Evolutionary conservation across 768 basidiomycete species (phyloP), one percentile per base, ranked within the genome.

Genomic region (Kwoniella dejecticola): DNA sequence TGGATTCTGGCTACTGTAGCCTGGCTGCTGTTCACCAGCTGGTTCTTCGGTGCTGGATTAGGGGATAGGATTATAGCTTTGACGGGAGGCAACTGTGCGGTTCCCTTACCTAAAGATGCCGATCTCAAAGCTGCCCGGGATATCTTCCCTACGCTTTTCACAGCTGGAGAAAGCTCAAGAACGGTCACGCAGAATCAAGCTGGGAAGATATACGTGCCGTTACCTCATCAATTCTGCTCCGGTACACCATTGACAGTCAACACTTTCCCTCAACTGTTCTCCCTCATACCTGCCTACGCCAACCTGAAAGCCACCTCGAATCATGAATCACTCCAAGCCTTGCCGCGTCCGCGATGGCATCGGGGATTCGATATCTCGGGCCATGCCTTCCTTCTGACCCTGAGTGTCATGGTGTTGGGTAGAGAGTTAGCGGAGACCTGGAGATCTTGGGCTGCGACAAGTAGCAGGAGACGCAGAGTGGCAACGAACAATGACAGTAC

Each of bases 291-390:
- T 12, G 27, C 47, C 2, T 17, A 33, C 12, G 19, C 45, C 11
- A 13, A 52, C 45, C 30, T 50, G 8, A 44, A 58, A 29, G 27
- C 38, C 4, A 46, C 60, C 7, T 61, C 49, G 12, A 52, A 55
- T 44, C 59, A 57, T 19, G 57, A 40, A 23, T 49, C 61, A 1
- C 52, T 48, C 13, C 59, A 41, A 52, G 56, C 54, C 30, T 42
- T 68, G 1, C 49, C 72, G 5, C 46, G 68, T 12, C 90, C 92
- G 8, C 81, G 88, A 27, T 80, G 95, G 64, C 83, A 85, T 54
- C 84, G 82, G 41, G 95, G 95, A 0, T 92, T 96, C 75, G 95
- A 98, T 70, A 85, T 97, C 13, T 94, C 91, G 0, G 95, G 95
- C 6, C 95, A 97, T 74, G 82, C 92, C 29, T 97, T 96, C 81